These are phyloP conservation scores for Prototheca stagnorum DNA, from an alignment of 163 green algal genomes.

Conservation along the genomic window DNA sequence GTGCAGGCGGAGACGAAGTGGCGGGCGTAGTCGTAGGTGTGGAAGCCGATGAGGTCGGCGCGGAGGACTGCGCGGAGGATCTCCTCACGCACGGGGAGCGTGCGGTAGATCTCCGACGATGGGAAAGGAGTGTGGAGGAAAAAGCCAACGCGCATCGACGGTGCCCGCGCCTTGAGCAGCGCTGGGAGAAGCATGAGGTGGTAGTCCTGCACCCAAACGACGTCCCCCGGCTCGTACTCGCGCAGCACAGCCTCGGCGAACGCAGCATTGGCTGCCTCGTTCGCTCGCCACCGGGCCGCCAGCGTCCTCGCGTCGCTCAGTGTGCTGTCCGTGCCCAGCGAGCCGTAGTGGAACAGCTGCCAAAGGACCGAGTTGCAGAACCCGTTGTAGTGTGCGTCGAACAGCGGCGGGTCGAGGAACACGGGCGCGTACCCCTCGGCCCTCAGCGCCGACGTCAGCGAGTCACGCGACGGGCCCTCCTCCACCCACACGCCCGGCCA, in stretches of 20 bases:
- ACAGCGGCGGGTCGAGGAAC: constrained; percentile 66
- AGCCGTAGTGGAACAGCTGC: constrained; percentile 97
- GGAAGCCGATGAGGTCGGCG: constrained; percentile 71
- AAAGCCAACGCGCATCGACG: constrained; percentile 72
- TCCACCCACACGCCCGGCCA: constrained; percentile 83
- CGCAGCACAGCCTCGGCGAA: constrained; percentile 75
- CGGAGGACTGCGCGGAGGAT: constrained; percentile 70
- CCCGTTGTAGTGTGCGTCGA: constrained; percentile 51
- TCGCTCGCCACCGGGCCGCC: constrained; percentile 83
- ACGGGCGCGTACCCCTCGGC: constrained; percentile 69
- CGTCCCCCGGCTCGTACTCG: constrained; percentile 57
- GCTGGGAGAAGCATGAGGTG: constrained; percentile 94
- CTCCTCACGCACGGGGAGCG: constrained; percentile 86
- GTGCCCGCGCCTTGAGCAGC: constrained; percentile 65
- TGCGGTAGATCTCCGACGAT: constrained; percentile 91
- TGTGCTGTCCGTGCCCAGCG: constrained; percentile 78
- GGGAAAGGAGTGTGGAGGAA: constrained; percentile 98
- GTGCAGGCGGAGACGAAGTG: constrained; percentile 96
- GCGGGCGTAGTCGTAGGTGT: constrained; percentile 98
- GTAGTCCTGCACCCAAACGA: constrained; percentile 96
- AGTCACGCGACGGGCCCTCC: constrained; percentile 46
- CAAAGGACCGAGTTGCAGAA: constrained; percentile 97
- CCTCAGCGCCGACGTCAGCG: constrained; percentile 40
- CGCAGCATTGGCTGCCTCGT: constrained; percentile 55
- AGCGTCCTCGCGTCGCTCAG: constrained; percentile 71